A percentile compares a stretch with the other conserved stretches of the same genome.
Evolutionary conservation across 75 land plant species (phyloP).

Genomic region (Cupressus sempervirens): DNA sequence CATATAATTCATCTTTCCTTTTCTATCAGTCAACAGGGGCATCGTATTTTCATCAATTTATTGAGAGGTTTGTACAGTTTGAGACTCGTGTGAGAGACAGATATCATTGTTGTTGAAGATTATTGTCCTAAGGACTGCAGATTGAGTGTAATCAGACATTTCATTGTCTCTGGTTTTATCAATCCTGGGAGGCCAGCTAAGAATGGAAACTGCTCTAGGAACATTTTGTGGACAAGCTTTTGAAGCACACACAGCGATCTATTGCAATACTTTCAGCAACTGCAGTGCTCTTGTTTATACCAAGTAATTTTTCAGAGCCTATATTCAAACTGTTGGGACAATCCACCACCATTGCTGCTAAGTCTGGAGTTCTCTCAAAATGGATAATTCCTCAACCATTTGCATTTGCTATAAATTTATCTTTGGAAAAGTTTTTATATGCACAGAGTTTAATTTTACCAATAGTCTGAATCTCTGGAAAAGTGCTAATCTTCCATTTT

Average conservation of each 20-base stretch:
- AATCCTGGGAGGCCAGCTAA: no score
- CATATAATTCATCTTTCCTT: no score
- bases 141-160: no score
- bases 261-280: slow-evolving; percentile 14
- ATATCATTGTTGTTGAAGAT: no score
- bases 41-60: no score
- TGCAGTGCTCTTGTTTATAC: slow-evolving; percentile 16
- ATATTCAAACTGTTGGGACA: slow-evolving; percentile 25
- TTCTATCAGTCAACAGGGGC: no score
- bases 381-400: slow-evolving; percentile 24
- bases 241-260: slow-evolving; percentile 37
- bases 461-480: slow-evolving; percentile 23
- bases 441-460: slow-evolving; percentile 31
- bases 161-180: no score
- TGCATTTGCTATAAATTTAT: slow-evolving; percentile 22
- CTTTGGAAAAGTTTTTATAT: slow-evolving; percentile 32
- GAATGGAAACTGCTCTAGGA: slow-evolving; percentile 40
- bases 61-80: no score
- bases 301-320: slow-evolving; percentile 17
- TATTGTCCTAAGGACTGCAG: no score
- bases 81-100: no score
- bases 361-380: slow-evolving; percentile 21
- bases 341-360: slow-evolving; percentile 18
- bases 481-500: slow-evolving; percentile 17
- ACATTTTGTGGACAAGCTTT: slow-evolving; percentile 44